Conservation (phyloP, 495 filamentous ascomycete genomes). For the Aspergillus ellipticus region DNA sequence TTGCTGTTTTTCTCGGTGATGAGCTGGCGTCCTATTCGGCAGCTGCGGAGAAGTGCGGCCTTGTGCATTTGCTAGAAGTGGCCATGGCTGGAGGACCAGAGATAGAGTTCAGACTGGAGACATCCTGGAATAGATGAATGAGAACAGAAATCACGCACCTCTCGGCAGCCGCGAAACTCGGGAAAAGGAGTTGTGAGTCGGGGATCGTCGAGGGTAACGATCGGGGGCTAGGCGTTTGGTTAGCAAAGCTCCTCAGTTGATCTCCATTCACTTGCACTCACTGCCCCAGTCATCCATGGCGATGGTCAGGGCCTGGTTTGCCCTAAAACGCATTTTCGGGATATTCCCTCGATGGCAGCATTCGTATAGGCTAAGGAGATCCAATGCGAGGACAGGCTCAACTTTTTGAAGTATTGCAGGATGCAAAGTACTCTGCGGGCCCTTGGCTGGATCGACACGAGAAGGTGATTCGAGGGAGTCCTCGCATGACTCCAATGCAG, state of each 20-base stretch:
- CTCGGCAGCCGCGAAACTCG: constrained; percentile 18
- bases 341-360: constrained; percentile 51
- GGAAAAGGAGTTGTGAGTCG: constrained; percentile 43
- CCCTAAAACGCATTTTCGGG: constrained; percentile 44
- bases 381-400: constrained; percentile 47
- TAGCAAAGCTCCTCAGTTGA: constrained; percentile 19
- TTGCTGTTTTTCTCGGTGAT: neutral
- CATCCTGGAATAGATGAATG: neutral
- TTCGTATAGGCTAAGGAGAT: constrained; percentile 50
- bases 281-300: no score
- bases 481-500: constrained; percentile 44
- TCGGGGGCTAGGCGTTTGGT: constrained; percentile 26
- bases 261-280: no score
- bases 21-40: constrained; percentile 2
- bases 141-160: constrained; percentile 1
- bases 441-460: constrained; percentile 25
- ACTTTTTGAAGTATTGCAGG: constrained; percentile 37
- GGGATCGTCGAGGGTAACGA: constrained; percentile 37
- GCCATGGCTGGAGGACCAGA: constrained; percentile 3
- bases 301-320: constrained; percentile 41
- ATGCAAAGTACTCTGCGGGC: constrained; percentile 38
- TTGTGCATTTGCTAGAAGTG: constrained; percentile 8
- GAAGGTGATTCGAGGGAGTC: constrained; percentile 42
- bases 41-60: constrained; percentile 1
- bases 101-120: neutral